Conservation (phyloP, 306 rosid species). For the Dryas drummondii region DNA sequence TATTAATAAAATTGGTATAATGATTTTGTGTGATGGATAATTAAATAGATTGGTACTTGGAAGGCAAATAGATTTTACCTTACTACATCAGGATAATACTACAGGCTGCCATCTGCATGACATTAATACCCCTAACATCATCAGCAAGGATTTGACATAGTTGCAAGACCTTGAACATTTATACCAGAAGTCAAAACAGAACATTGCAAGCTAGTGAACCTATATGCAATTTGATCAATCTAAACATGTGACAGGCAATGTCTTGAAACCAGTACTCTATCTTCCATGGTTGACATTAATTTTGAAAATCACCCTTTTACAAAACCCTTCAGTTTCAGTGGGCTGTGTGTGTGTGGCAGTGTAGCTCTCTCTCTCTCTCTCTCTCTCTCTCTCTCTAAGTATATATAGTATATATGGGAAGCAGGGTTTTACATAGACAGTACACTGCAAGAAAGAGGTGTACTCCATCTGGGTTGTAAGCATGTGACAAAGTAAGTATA, state of each 20-base stretch:
- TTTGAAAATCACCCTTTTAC: neutral
- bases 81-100: no score
- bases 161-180: neutral
- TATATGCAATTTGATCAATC: neutral
- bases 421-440: neutral
- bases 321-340: neutral
- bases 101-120: no score
- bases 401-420: neutral
- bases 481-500: constrained; percentile 22
- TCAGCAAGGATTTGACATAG: neutral
- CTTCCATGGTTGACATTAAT: neutral
- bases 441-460: constrained; percentile 14
- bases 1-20: neutral
- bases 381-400: neutral
- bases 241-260: neutral
- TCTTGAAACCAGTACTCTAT: neutral
- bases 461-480: constrained; percentile 4
- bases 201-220: neutral
- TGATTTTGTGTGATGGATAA: neutral
- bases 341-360: neutral
- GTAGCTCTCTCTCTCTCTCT: neutral
- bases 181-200: neutral
- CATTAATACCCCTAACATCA: neutral
- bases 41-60: no score
- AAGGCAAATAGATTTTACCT: no score